A percentile compares a stretch with the other conserved stretches of the same genome.
phyloP scores from a whole-genome alignment of 306 rosid species.

The Malus sieversii region DNA sequence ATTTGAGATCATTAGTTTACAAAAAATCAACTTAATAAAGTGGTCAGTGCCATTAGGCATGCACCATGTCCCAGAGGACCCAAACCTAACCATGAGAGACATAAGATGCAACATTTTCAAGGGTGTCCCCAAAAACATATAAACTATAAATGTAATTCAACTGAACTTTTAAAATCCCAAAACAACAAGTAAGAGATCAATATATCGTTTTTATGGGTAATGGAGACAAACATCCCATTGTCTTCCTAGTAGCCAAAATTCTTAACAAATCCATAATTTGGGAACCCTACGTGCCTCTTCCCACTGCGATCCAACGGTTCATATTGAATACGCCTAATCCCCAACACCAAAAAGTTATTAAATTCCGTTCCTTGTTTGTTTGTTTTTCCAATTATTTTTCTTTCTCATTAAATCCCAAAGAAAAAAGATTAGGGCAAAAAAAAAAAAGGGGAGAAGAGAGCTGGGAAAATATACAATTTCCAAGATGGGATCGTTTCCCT shows the following conservation, averaged over 20 bases:
- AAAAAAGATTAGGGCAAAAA: background rate
- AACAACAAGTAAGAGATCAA: slow-evolving; percentile 8
- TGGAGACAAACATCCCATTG: slow-evolving; percentile 31
- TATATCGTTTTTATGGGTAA: slow-evolving; percentile 6
- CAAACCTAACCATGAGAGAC: slow-evolving; percentile 29
- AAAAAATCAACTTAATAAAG: background rate
- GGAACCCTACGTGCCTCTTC: slow-evolving; percentile 21
- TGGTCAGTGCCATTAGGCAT: background rate
- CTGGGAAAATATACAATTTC: background rate
- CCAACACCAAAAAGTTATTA: slow-evolving; percentile 15
- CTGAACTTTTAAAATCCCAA: slow-evolving; percentile 35
- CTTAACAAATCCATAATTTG: slow-evolving; percentile 24
- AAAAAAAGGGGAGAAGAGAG: background rate
- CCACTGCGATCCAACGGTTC: slow-evolving; percentile 30
- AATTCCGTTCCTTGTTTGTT: background rate
- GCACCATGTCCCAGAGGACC: slow-evolving; percentile 19
- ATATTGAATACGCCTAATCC: slow-evolving; percentile 18
- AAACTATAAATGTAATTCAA: slow-evolving; percentile 6
- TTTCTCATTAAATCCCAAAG: slow-evolving; percentile 2
- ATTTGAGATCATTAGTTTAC: background rate
- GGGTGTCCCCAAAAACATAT: slow-evolving; percentile 36
- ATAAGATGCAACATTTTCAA: slow-evolving; percentile 56
- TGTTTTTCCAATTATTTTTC: background rate
- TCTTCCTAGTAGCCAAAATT: slow-evolving; percentile 11
- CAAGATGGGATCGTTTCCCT: background rate